Evolutionary conservation across 179 eudicot genomes (phyloP), one percentile per base, ranked within the genome.

Genomic region (Actinidia polygama): DNA sequence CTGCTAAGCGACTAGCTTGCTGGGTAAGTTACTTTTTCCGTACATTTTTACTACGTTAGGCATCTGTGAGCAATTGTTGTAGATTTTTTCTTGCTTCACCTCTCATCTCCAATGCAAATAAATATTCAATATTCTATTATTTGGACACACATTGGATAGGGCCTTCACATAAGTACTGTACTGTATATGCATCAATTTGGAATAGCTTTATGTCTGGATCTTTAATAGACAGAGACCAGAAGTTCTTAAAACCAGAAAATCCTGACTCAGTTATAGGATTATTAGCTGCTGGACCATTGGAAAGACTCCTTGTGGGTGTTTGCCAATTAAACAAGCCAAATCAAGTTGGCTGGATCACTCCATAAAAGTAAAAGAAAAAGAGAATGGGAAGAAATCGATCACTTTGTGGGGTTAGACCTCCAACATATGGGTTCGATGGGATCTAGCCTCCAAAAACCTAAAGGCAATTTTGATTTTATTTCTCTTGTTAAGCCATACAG

Each of bases 1-100:
- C 99, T 87, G 99, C 99, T 14, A 93, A 91, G 87, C 91, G 92
- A 61, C 89, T 96, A 46, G 99, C 99, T 11, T 96, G 99, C 83
- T 96, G 99, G 99, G 99, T 96, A 85, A 88, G 96, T 85, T 82
- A 19, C 30, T 80, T 69, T 62, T 50, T 64, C 23, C 58, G 69
- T 30, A 18, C 53, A 10, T 77, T 10, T 44, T 16, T 44, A 30
- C 73, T 26, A 44, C 21, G 9, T 62, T 16, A 36, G 47, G 10
- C n/a, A 61, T 61, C 40, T 44, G 70, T 61, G 53, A 23, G 19
- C 21, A 12, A 50, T 76, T 54, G 8, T 8, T 18, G 7, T 36
- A 7, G 61, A 55, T 10, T 36, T 57, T 57, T 44, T 50, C 40
- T 10, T 57, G 79, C 26, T 24, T 54, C 61, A 12, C 23, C 5